These are phyloP conservation scores for Paraphoma chrysanthemicola DNA, from an alignment of 2,329 filamentous ascomycete species.

Conservation along the genomic window DNA sequence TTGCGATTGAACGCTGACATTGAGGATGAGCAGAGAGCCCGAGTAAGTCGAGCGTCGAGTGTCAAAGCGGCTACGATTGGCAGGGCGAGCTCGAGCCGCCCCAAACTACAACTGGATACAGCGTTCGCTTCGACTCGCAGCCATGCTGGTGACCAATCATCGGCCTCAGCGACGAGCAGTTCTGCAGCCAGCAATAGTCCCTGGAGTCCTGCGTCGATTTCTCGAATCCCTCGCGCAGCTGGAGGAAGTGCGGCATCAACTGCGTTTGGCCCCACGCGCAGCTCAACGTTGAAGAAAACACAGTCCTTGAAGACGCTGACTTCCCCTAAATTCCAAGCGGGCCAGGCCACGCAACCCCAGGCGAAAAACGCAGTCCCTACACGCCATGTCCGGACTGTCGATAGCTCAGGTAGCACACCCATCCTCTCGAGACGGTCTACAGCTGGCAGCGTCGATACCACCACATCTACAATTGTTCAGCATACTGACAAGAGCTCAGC, in stretches of 20 bases:
- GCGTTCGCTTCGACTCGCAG: slow-evolving; percentile 1
- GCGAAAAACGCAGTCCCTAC: neutral
- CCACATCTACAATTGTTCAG: neutral
- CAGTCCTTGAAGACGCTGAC: slow-evolving; percentile 18
- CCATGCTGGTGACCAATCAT: slow-evolving; percentile 8
- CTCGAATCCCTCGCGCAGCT: slow-evolving; percentile 35
- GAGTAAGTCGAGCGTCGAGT: neutral
- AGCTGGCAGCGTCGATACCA: neutral
- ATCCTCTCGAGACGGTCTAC: slow-evolving; percentile 8
- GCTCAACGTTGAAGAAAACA: slow-evolving; percentile 21
- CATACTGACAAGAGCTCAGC: neutral
- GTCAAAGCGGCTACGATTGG: neutral
- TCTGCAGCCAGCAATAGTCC: slow-evolving; percentile 1
- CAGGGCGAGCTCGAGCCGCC: slow-evolving; percentile 7
- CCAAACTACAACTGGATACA: slow-evolving; percentile 30
- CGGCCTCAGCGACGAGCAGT: slow-evolving; percentile 7
- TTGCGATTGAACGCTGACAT: slow-evolving; percentile 22
- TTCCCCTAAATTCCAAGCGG: neutral
- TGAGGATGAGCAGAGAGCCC: slow-evolving; percentile 15
- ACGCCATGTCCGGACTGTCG: slow-evolving; percentile 30
- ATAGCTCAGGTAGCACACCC: slow-evolving; percentile 27
- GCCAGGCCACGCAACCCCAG: neutral
- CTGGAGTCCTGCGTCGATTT: slow-evolving; percentile 15
- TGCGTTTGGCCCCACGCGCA: slow-evolving; percentile 12
- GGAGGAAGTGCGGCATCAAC: slow-evolving; percentile 1